Base-by-base conservation (phyloP, 495 filamentous ascomycete genomes). In the Pyrenula aspistea region DNA sequence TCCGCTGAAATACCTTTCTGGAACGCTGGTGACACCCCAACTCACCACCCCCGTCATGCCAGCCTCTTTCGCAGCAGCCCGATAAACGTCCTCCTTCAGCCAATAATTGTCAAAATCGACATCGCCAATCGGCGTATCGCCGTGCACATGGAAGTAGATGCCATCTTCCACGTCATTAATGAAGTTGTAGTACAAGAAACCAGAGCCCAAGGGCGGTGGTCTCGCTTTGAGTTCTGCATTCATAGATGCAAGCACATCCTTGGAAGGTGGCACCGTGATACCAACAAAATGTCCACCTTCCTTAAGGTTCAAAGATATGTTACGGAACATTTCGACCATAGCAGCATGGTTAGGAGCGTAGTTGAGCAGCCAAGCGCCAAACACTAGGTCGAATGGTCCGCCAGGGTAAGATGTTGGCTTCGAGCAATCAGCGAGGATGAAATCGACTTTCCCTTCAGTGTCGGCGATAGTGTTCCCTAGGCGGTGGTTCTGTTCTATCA, bases 351-450 rank as follows among this genome's bases (percentile, higher is more conserved):
- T 60, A 19, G 61, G 55, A 2, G 71, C 69, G 53, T 72, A 74
- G 59, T 73, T 71, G 25, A 73, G 62, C 11, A 74, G 56, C 70
- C 70, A 74, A 22, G 59, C 63, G 1, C 57, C 71, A 25, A 71
- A 64, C 20, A 71, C 70, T 23, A 73, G 2, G 55, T 74, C 70
- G 56, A 73, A 75, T 10, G 61, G 63, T 3, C 63, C 71, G 22
- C 63, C 66, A 11, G 62, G 58, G 19, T 59, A 61, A 1, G 3
- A 2, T n/a, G 22, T 25, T 0, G 61, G 59, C 47, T 57, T 59
- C 2, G 51, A 49, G 58, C 64, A 62, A 54, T 69, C 67, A 0
- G 55, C 65, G 2, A 61, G 22, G 2, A 55, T 49, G 50, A 63
- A 69, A 2, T 22, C 12, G 2, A 66, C 22, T 8, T 10, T 52